Evolutionary conservation across 768 basidiomycete species (phyloP).

Genomic region (Collybia sp.): DNA sequence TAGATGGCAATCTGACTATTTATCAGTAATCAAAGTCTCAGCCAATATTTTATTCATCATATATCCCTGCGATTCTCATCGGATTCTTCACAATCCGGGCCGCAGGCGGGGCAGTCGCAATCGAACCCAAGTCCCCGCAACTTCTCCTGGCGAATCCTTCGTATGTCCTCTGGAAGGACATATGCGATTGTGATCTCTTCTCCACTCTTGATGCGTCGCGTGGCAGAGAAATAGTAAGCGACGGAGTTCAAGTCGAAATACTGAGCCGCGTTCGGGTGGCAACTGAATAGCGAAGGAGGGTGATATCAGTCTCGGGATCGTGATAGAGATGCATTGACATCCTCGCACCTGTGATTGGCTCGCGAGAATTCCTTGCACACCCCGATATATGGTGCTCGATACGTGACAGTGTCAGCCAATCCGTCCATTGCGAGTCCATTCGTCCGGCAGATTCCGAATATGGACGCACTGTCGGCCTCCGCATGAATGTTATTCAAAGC

Average conservation of each 20-base stretch:
- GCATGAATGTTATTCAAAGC: background rate
- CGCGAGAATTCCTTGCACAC: slow-evolving; percentile 26
- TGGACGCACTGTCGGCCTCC: no score
- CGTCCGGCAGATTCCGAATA: no score
- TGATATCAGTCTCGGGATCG: background rate
- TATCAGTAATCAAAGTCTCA: no score
- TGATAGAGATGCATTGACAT: background rate
- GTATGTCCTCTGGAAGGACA: slow-evolving; percentile 11
- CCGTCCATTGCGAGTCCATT: no score
- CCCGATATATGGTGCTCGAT: slow-evolving; percentile 15
- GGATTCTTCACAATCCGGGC: slow-evolving; percentile 12
- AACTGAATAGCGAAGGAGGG: slow-evolving; percentile 13
- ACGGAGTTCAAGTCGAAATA: slow-evolving; percentile 25
- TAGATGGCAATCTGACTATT: no score
- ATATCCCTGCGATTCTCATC: slow-evolving; percentile 16
- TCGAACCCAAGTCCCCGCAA: slow-evolving; percentile 23
- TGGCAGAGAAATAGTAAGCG: slow-evolving; percentile 20
- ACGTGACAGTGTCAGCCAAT: no score
- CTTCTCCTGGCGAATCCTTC: slow-evolving; percentile 15
- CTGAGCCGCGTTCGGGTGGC: slow-evolving; percentile 21
- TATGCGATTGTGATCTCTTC: slow-evolving; percentile 27
- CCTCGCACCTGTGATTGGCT: slow-evolving; percentile 30
- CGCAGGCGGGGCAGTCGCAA: slow-evolving; percentile 22
- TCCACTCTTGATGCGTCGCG: slow-evolving; percentile 19
- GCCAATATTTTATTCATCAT: no score